phyloP scores from a whole-genome alignment of 441 rosid species.

The Gossypium schwendimanii region DNA sequence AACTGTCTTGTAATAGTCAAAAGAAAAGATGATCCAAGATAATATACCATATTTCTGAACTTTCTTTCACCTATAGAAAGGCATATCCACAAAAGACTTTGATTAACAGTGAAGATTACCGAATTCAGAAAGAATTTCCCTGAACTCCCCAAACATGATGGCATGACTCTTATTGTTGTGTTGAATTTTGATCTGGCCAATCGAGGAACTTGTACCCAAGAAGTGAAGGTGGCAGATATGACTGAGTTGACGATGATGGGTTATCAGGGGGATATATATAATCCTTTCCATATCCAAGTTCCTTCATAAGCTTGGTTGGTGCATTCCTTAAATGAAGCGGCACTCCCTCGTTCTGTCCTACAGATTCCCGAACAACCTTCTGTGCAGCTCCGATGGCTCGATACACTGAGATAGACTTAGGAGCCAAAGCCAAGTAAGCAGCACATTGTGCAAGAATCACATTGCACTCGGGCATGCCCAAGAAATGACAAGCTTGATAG shows the following conservation, averaged over 20 bases:
- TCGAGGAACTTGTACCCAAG: conserved; percentile 63
- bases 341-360: conserved; percentile 75
- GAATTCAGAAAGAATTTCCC: no score
- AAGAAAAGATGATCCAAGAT: background rate
- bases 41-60: background rate
- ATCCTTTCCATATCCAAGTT: conserved; percentile 67
- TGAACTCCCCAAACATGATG: background rate
- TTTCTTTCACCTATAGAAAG: background rate
- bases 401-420: conserved; percentile 63
- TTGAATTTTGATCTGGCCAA: conserved; percentile 35
- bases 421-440: conserved; percentile 68
- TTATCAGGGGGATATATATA: conserved; percentile 65
- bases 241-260: conserved; percentile 45
- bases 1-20: background rate
- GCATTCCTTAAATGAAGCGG: conserved; percentile 81
- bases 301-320: conserved; percentile 72
- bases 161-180: conserved; percentile 9
- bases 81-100: background rate
- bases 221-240: conserved; percentile 58
- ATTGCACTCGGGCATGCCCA: conserved; percentile 81
- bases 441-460: conserved; percentile 73
- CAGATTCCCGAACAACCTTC: conserved; percentile 56
- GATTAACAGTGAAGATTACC: no score
- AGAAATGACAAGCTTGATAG: conserved; percentile 82
- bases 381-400: conserved; percentile 59